These are phyloP conservation scores for Lavandula angustifolia DNA, from an alignment of 257 asterid genomes.

Conservation along the genomic window DNA sequence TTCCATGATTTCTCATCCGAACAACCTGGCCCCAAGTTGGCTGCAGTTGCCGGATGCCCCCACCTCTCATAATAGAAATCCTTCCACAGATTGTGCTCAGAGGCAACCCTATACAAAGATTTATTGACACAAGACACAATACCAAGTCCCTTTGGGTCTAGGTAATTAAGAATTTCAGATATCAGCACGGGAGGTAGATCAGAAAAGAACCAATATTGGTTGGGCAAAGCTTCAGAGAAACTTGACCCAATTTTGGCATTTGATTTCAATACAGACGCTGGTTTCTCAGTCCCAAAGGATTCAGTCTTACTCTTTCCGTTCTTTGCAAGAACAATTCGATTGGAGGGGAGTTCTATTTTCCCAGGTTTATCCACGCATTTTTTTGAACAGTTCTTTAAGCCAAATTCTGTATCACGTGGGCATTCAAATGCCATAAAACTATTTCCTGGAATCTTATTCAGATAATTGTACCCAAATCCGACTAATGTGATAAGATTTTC, in stretches of 20 bases:
- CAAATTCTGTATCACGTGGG: slow-evolving; percentile 54
- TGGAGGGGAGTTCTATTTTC: slow-evolving; percentile 31
- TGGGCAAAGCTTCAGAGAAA: slow-evolving; percentile 39
- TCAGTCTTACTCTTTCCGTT: slow-evolving; percentile 27
- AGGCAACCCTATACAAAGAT: slow-evolving; percentile 62
- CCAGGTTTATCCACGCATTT: slow-evolving; percentile 42
- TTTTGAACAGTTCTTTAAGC: slow-evolving; percentile 34
- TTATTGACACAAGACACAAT: slow-evolving; percentile 80
- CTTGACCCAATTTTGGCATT: slow-evolving; percentile 40
- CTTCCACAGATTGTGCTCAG: slow-evolving; percentile 87
- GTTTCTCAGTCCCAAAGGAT: slow-evolving; percentile 35
- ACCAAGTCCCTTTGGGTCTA: slow-evolving; percentile 91
- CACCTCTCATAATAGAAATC: slow-evolving; percentile 91
- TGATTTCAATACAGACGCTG: slow-evolving; percentile 28
- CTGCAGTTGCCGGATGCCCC: slow-evolving; percentile 62
- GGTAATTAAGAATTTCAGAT: slow-evolving; percentile 75
- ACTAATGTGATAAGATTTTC: slow-evolving; percentile 5
- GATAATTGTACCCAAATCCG: slow-evolving; percentile 24
- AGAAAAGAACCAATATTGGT: slow-evolving; percentile 42
- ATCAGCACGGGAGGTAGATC: slow-evolving; percentile 85
- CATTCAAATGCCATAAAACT: slow-evolving; percentile 93
- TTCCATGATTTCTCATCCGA: slow-evolving; percentile 80
- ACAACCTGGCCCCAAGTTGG: slow-evolving; percentile 45
- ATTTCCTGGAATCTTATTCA: slow-evolving; percentile 22
- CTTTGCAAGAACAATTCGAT: slow-evolving; percentile 33